Evolutionary conservation across 176 grass and related monocot species (phyloP), one percentile per base, ranked within the genome.

Genomic region (Typha latifolia): DNA sequence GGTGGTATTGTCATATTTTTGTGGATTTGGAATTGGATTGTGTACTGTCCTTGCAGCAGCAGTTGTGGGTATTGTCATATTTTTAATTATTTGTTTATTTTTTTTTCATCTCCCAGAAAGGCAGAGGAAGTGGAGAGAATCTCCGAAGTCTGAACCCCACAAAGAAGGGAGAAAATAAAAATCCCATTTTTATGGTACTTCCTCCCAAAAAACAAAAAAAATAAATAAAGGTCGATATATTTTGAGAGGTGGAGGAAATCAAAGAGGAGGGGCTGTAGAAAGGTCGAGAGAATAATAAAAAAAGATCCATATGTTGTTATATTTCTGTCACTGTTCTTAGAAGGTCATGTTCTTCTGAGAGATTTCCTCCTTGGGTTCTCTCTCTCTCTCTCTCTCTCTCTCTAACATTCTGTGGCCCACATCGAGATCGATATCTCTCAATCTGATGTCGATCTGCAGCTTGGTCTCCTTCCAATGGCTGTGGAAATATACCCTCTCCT

Each of bases 251-350:
- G 37, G 37, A 43, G 5, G 37, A 10, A 43, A 43, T 43, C 37
- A 11, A 43, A 43, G 37, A 43, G 34, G 34, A 37, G 9, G 37
- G 37, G 37, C 9, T 1, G 37, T 43, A 43, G 37, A 43, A 43
- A 43, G 5, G 37, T 6, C 2, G 37, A 43, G 37, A 8, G 37
- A 9, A 43, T 43, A 43, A 43, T 43, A 43, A 6, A 59, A 59
- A 59, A 59, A 59, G 20, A 11, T 19, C 53, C n/a, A 59, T 16
- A 59, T 59, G 53, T 59, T 59, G 53, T 19, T 21, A 59, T 6
- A 59, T 59, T 59, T 59, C 53, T 18, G 53, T 59, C 53, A 59
- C 53, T 59, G 53, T 59, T 59, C 53, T 22, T 59, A 59, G 53
- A 59, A 59, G 53, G 53, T 21, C 11, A 21, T 59, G 53, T 59